Evolutionary conservation across 371 early-diverging fungal genomes (phyloP).

Genomic region (Neoconidiobolus thromboides): DNA sequence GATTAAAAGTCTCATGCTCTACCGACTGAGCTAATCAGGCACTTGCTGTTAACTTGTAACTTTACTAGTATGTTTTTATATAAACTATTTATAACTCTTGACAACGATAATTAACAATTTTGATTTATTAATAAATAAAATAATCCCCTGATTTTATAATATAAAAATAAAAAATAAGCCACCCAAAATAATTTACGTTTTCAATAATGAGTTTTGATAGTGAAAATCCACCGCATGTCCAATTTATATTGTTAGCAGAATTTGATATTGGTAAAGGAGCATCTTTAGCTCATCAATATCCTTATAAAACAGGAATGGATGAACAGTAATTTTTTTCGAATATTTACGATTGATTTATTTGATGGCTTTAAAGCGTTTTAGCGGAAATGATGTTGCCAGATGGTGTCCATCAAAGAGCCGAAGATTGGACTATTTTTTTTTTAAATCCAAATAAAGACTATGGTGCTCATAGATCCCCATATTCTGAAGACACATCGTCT

Average conservation of each 20-base stretch:
- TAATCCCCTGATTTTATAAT: no score
- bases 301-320: constrained; percentile 60
- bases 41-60: no score
- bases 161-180: no score
- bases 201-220: no score
- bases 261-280: constrained; percentile 87
- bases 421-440: constrained; percentile 90
- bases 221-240: constrained; percentile 28
- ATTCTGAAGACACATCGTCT: constrained; percentile 1
- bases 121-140: no score
- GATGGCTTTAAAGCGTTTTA: constrained; percentile 29
- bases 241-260: constrained; percentile 73
- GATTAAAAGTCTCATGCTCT: no score
- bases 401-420: constrained; percentile 76
- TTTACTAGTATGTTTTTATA: no score
- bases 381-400: constrained; percentile 93
- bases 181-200: no score
- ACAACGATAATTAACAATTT: no score
- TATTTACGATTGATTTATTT: neutral
- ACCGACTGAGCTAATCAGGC: no score
- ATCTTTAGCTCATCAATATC: constrained; percentile 65
- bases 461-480: constrained; percentile 8
- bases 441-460: constrained; percentile 49
- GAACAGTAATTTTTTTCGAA: constrained; percentile 38
- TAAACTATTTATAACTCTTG: no score